These are phyloP conservation scores for Candida sojae DNA, from an alignment of 1,139 yeast species.

Conservation along the genomic window DNA sequence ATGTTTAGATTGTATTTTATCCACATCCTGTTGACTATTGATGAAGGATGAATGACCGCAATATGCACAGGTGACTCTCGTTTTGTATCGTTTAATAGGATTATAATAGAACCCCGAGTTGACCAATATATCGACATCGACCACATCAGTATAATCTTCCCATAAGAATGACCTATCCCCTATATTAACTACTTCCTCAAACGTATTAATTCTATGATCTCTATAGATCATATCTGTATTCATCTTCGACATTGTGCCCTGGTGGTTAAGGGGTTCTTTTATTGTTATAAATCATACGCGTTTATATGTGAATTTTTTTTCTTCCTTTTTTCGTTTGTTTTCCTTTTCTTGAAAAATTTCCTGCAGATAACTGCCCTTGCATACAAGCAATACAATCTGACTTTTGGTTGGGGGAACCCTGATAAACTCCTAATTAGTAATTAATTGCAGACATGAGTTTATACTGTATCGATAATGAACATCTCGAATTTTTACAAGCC, in stretches of 20 bases:
- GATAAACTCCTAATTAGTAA: no score
- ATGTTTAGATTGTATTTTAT: slow-evolving; percentile 46
- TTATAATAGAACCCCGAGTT: slow-evolving; percentile 70
- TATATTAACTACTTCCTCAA: slow-evolving; percentile 15
- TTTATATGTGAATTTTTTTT: background rate
- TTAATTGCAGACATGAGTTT: no score
- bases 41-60: slow-evolving; percentile 52
- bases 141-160: slow-evolving; percentile 17
- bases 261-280: no score
- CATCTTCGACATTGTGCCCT: background rate
- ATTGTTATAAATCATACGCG: background rate
- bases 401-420: no score
- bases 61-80: slow-evolving; percentile 58
- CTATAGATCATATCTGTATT: slow-evolving; percentile 18
- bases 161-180: slow-evolving; percentile 17
- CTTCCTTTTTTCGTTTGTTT: background rate
- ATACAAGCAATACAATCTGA: no score
- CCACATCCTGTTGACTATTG: slow-evolving; percentile 28
- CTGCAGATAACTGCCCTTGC: no score
- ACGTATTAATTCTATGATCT: slow-evolving; percentile 19
- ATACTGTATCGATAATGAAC: no score
- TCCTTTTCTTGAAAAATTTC: no score
- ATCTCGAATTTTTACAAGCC: no score
- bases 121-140: slow-evolving; percentile 32
- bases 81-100: slow-evolving; percentile 52